Conservation (phyloP, 495 filamentous ascomycete species). For the Neurospora sublineolata region DNA sequence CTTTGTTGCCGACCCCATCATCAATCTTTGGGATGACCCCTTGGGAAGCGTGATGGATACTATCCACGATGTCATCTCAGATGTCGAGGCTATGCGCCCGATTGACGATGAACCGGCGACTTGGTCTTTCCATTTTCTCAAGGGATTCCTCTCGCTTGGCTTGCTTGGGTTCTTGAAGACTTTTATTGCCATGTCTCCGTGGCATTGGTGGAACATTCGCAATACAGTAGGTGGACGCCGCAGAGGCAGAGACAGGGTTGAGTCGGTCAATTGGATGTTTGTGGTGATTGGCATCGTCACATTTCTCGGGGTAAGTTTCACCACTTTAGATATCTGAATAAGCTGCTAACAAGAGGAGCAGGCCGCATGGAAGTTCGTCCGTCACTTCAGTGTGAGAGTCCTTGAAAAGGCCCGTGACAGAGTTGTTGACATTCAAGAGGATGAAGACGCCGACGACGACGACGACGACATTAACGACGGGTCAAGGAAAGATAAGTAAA, state of each 20-base stretch:
- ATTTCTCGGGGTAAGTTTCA: constrained; percentile 63
- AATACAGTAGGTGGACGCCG: constrained; percentile 35
- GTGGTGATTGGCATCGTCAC: constrained; percentile 69
- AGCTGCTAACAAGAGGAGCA: constrained; percentile 27
- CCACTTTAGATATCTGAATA: neutral
- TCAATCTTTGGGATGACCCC: constrained; percentile 77
- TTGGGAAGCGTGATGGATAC: constrained; percentile 34
- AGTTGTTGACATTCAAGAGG: constrained; percentile 72
- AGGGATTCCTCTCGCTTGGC: constrained; percentile 75
- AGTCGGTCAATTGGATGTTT: constrained; percentile 63
- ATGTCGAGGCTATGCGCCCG: constrained; percentile 21
- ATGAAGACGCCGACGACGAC: constrained; percentile 54
- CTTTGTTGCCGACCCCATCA: constrained; percentile 86
- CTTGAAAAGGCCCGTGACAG: constrained; percentile 66
- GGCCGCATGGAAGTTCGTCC: constrained; percentile 71
- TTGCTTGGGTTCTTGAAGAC: constrained; percentile 77
- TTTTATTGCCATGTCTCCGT: constrained; percentile 61
- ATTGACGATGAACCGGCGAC: constrained; percentile 37
- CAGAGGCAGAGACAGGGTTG: constrained; percentile 60
- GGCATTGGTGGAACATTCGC: constrained; percentile 62
- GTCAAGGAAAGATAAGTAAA: constrained; percentile 18
- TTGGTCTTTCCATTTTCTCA: constrained; percentile 77
- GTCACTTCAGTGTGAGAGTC: constrained; percentile 52
- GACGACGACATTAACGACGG: constrained; percentile 33
- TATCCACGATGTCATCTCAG: constrained; percentile 23